Percentiles rank a stretch among this genome's conserved stretches.
Conservation (phyloP, 2,329 filamentous ascomycete genomes). For the Tothia fuscella region DNA sequence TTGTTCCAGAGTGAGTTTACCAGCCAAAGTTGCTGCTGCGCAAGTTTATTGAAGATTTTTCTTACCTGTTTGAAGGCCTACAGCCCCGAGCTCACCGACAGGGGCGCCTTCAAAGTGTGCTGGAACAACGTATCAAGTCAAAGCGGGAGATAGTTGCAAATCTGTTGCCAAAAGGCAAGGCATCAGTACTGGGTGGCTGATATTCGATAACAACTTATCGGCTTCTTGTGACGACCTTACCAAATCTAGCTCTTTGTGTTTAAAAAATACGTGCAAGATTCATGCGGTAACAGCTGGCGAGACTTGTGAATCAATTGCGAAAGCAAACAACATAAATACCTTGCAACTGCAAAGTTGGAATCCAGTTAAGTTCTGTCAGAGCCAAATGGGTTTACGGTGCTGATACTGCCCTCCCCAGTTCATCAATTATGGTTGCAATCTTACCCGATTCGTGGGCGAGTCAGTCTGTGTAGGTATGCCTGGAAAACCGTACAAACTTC, state of each 20-base stretch:
- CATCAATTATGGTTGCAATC: neutral
- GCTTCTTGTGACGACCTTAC: conserved; percentile 7
- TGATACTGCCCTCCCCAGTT: neutral
- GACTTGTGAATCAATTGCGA: conserved; percentile 6
- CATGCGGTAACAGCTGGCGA: neutral
- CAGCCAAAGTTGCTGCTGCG: no score
- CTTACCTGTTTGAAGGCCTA: neutral
- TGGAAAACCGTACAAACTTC: neutral
- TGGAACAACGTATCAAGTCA: neutral
- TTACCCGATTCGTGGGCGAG: neutral
- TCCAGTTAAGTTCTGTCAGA: neutral
- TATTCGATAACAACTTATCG: conserved; percentile 8
- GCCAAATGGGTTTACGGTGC: neutral
- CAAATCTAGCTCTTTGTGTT: conserved; percentile 4
- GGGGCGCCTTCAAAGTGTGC: neutral
- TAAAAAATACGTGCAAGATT: conserved; percentile 9
- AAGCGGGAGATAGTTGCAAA: neutral
- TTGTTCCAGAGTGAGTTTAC: no score
- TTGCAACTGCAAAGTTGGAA: neutral
- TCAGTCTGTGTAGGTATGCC: neutral
- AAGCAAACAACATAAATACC: conserved; percentile 3
- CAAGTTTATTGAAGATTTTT: no score
- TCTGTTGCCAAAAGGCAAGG: neutral
- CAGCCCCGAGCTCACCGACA: neutral
- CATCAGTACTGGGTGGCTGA: conserved; percentile 9